Base-by-base conservation (phyloP, 352 stramenopile genomes). In the Phytophthora uliginosa region DNA sequence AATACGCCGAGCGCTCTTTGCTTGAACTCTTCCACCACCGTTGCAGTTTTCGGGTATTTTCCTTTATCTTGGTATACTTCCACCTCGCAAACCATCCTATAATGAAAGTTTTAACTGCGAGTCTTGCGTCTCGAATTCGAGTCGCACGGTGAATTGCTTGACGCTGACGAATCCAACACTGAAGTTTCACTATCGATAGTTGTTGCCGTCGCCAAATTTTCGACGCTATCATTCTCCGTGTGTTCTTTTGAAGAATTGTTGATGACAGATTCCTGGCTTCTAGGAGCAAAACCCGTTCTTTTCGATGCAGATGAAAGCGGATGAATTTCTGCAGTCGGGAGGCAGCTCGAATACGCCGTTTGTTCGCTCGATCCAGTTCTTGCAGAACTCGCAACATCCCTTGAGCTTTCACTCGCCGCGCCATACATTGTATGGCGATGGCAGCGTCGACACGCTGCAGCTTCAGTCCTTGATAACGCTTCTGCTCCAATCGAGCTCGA, bases 391-490 rank as follows among this genome's bases (percentile, higher is more conserved):
- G 13, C 0, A 91, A 53, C 3, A 51, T 33, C 2, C 54, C 55
- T 15, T 33, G 54, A 0, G 82, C 79, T 7, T 62, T 52, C 1
- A 62, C 42, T 0, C 50, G 59, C 7, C 82, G 76, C 20, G 64
- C 63, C 36, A 79, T 74, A 40, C 81, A 91, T 71, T 91, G 84
- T 2, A 93, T 67, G 0, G 71, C 69, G 7, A 75, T 61, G 0
- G 71, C 84, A 22, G 84, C 82, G 28, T 76, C 78, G 13, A 34
- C 26, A 2, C 86, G 82, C 28, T 80, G 63, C 26, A 92, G 50
- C 63, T 86, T 89, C 13, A 82, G 51, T 0, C 82, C 83, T n/a
- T 93, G 85, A 38, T 81, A 94, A 4, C 77, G 78, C 33, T 86
- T 89, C 18, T 89, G 82, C 63, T 94, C 83, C 7, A 94, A 62